Conservation (phyloP, 83 land plant species). For the Picea mariana region DNA sequence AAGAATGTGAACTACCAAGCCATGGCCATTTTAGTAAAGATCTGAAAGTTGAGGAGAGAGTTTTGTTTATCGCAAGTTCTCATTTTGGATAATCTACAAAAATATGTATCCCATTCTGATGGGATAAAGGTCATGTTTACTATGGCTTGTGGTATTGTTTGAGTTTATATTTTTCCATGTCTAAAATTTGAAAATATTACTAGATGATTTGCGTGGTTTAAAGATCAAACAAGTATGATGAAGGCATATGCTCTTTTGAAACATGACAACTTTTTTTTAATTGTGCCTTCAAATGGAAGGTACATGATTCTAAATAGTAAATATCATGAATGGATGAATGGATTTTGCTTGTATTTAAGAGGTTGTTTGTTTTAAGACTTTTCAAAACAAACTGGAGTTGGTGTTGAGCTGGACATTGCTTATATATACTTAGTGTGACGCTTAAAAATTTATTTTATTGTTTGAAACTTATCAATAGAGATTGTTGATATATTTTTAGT, state of each 20-base stretch:
- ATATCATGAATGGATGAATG: background rate
- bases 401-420: background rate
- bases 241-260: background rate
- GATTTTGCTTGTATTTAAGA: background rate
- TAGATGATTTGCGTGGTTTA: background rate
- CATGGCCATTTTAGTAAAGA: background rate
- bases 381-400: too few species aligned
- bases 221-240: slow-evolving; percentile 14
- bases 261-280: background rate
- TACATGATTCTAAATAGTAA: background rate
- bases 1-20: background rate
- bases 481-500: background rate
- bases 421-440: background rate
- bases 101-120: slow-evolving; percentile 3
- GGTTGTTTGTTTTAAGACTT: background rate
- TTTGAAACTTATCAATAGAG: background rate
- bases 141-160: background rate
- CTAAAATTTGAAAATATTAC: slow-evolving; percentile 4
- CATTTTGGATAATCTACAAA: slow-evolving; percentile 1
- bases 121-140: background rate
- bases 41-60: background rate
- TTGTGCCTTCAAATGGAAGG: slow-evolving; percentile 14
- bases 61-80: background rate
- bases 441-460: background rate
- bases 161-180: background rate